Conservation (phyloP, 2,329 filamentous ascomycete genomes). For the Biscogniauxia marginata region DNA sequence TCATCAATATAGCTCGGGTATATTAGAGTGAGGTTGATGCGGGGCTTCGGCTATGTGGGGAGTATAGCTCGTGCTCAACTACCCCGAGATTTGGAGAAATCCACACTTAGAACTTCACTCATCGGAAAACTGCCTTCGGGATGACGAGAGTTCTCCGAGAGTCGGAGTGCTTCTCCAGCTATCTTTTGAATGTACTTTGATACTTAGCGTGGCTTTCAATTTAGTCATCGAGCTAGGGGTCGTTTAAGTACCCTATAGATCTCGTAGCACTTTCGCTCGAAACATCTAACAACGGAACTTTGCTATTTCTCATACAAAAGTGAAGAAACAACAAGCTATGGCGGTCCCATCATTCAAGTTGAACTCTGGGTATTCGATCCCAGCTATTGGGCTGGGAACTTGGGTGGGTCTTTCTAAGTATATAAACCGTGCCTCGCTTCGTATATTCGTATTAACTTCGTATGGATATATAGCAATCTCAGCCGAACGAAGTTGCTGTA, state of each 20-base stretch:
- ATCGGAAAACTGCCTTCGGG: background rate
- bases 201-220: background rate
- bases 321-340: background rate
- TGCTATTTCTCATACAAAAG: background rate
- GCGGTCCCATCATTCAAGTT: background rate
- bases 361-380: background rate
- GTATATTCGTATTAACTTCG: background rate
- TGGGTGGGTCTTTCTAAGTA: background rate
- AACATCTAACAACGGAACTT: background rate
- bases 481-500: constrained; percentile 43
- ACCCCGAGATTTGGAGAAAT: background rate
- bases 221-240: background rate
- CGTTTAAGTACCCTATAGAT: background rate
- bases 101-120: background rate
- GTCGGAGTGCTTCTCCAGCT: background rate
- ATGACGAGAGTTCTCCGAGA: background rate
- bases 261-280: background rate
- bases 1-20: background rate
- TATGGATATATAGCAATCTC: constrained; percentile 32
- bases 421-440: background rate
- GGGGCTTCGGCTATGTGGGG: background rate
- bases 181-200: background rate
- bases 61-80: background rate
- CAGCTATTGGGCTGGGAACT: background rate
- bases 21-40: background rate